Evolutionary conservation across 257 asterid species (phyloP).

Genomic region (Scutellaria galericulata): DNA sequence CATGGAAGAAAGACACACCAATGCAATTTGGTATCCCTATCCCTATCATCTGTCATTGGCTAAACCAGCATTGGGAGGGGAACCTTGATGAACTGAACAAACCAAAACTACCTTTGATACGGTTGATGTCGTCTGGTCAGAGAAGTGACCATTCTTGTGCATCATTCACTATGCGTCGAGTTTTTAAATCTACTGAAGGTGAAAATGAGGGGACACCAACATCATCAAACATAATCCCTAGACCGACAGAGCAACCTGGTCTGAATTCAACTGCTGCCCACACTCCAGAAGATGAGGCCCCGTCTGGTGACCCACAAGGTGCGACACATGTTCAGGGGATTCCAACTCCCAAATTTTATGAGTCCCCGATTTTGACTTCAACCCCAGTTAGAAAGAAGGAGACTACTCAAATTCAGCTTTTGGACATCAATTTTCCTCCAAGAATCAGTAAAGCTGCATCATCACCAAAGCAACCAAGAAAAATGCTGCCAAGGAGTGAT

Average conservation of each 20-base stretch:
- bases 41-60: conserved; percentile 91
- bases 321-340: conserved; percentile 60
- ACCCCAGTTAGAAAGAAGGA: conserved; percentile 55
- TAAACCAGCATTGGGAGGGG: conserved; percentile 97
- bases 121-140: conserved; percentile 92
- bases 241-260: conserved; percentile 51
- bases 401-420: conserved; percentile 65
- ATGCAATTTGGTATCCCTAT: conserved; percentile 96
- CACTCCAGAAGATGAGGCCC: conserved; percentile 44
- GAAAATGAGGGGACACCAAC: conserved; percentile 68
- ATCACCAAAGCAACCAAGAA: conserved; percentile 50
- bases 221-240: conserved; percentile 48
- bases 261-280: conserved; percentile 50
- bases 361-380: conserved; percentile 73
- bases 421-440: conserved; percentile 93
- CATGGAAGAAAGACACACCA: conserved; percentile 74
- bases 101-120: conserved; percentile 81
- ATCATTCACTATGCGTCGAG: conserved; percentile 87
- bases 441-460: conserved; percentile 49
- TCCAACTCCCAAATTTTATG: conserved; percentile 79
- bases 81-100: conserved; percentile 89
- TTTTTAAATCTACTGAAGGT: conserved; percentile 71
- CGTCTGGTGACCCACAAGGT: conserved; percentile 45
- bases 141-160: conserved; percentile 92
- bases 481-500: conserved; percentile 43